Base-by-base conservation (phyloP, 148 eudicot species). In the Chenopodium album region DNA sequence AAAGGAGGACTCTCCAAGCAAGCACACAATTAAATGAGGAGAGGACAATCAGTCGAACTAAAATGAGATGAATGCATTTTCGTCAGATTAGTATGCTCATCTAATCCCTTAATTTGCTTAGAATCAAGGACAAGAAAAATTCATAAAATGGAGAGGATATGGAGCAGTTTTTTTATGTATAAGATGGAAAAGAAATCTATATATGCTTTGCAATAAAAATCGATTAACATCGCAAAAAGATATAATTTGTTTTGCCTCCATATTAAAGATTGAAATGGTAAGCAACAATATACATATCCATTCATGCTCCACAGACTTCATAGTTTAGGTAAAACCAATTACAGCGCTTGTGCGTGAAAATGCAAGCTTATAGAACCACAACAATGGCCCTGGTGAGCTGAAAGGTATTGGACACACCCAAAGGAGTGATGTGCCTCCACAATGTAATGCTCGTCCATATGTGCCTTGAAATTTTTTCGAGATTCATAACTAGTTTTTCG, bases 161-260 rank as follows among this genome's bases (percentile, higher is more conserved):
- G 9, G 77, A 52, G 77, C 62, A 48, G 26, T 14, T 74, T 74
- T 74, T 74, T 28, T 52, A 50, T 74, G 77, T 50, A 74, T 28
- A 74, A 74, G 77, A 48, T 13, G 63, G 77, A 23, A 73, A 48
- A 19, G 23, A 44, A 44, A 20, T 72, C 28, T 72, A 72, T 72
- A 72, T 9, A 44, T 44, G 74, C 26, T 71, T 4, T 71, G 74
- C 26, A 71, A 34, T 70, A 70, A 70, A 70, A 70, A 12, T 32
- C 22, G 37, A 13, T 68, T 34, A 68, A 68, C 44, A 68, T 69
- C 11, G 52, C 52, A 56, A 56, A 0, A 17, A 17, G 1, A 11
- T 14, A 56, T 12, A 17, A 2, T 4, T 37, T 37, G 26, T 37
- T 37, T 6, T 37, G 7, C 44, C 44, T 37, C 44, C 37, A 2